Conservation (phyloP, 257 asterid species). For the Solanum rostratum region DNA sequence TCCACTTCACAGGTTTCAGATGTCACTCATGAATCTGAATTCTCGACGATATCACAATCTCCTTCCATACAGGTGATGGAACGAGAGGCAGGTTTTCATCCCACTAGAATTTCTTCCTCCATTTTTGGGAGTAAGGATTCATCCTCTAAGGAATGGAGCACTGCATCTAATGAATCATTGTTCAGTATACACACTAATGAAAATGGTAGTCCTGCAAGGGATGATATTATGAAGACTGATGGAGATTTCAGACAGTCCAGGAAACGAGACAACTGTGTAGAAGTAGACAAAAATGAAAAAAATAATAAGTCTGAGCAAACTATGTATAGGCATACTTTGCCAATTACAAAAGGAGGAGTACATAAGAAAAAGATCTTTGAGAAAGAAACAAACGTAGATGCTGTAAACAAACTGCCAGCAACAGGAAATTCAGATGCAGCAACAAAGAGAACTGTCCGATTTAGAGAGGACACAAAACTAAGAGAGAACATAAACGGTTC, state of each 20-base stretch:
- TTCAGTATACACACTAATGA: slow-evolving; percentile 24
- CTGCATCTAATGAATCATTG: slow-evolving; percentile 29
- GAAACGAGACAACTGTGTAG: slow-evolving; percentile 12
- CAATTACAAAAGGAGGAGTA: slow-evolving; percentile 8
- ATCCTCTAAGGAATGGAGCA: slow-evolving; percentile 27
- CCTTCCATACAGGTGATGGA: slow-evolving; percentile 42
- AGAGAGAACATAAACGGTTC: not conserved
- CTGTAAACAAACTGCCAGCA: slow-evolving; percentile 8
- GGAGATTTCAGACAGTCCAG: slow-evolving; percentile 10
- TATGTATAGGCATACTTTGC: slow-evolving; percentile 1
- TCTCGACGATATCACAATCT: slow-evolving; percentile 16
- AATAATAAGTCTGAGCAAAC: not conserved
- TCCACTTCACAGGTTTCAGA: slow-evolving; percentile 6
- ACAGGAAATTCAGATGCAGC: slow-evolving; percentile 3
- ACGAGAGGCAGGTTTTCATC: slow-evolving; percentile 21
- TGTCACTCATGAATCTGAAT: slow-evolving; percentile 1
- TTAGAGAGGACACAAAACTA: slow-evolving; percentile 7
- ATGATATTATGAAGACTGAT: not conserved
- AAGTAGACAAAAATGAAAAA: slow-evolving; percentile 12
- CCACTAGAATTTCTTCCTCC: slow-evolving; percentile 21
- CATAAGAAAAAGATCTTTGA: not conserved
- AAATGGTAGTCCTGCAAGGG: not conserved
- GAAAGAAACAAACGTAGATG: slow-evolving; percentile 1
- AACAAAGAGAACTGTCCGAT: slow-evolving; percentile 3
- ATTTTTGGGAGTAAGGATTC: slow-evolving; percentile 12